phyloP scores from a whole-genome alignment of 371 early-diverging fungal genomes.

The Saksenaea oblongispora region DNA sequence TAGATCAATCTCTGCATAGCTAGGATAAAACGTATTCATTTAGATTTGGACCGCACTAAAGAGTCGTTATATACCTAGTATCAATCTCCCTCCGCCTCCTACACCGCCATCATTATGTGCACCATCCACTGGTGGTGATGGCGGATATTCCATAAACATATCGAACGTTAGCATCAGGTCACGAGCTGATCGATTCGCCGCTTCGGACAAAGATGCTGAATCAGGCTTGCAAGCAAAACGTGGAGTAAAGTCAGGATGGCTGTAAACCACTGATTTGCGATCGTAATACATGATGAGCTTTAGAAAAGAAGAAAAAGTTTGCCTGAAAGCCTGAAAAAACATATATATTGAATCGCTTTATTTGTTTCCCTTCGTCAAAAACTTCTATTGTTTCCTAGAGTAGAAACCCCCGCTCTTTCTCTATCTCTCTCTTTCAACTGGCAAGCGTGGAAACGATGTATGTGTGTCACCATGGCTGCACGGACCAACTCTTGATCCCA shows the following conservation, averaged over 20 bases:
- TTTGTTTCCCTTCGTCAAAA: neutral
- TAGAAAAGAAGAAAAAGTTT: neutral
- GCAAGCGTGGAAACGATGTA: neutral
- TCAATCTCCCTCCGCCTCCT: neutral
- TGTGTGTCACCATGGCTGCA: too few species aligned
- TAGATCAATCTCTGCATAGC: neutral
- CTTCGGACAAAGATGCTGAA: neutral
- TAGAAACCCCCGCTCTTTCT: neutral
- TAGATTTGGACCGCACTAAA: neutral
- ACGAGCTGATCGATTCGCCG: neutral
- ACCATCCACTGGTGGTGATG: neutral
- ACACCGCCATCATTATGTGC: neutral
- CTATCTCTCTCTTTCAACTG: neutral
- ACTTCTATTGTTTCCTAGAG: neutral
- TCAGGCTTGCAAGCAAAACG: neutral
- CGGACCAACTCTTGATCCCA: neutral
- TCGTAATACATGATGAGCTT: neutral
- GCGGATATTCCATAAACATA: neutral
- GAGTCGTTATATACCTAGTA: neutral
- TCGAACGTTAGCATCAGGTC: neutral
- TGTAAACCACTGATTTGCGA: neutral
- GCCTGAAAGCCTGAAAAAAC: neutral
- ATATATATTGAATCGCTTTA: neutral
- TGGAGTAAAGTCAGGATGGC: neutral
- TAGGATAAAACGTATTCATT: neutral